Evolutionary conservation across 306 rosid species (phyloP).

Genomic region (Betula pendula): DNA sequence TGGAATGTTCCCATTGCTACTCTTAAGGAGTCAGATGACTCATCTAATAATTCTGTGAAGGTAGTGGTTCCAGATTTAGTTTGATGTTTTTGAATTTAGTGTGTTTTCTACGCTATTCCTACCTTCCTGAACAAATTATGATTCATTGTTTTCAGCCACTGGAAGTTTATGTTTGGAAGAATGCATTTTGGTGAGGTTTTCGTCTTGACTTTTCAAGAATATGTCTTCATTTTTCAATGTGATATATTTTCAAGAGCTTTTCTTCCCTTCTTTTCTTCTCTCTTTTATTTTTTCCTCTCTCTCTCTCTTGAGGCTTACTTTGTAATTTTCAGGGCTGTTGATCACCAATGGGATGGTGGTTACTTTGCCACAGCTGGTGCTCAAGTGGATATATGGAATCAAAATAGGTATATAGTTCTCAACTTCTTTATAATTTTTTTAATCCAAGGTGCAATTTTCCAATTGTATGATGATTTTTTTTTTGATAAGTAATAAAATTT

Average conservation of each 20-base stretch:
- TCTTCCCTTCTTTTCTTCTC: no score
- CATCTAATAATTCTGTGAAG: conserved; percentile 47
- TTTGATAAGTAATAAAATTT: no score
- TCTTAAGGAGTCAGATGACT: conserved; percentile 41
- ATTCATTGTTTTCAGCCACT: conserved; percentile 53
- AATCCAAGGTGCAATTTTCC: not conserved
- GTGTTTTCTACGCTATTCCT: not conserved
- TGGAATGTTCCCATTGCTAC: conserved; percentile 70
- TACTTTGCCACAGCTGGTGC: conserved; percentile 95
- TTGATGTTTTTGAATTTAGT: not conserved
- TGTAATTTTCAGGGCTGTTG: conserved; percentile 66
- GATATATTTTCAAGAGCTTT: not conserved
- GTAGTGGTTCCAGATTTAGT: conserved; percentile 30
- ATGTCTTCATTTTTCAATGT: conserved; percentile 9
- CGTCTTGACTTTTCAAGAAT: conserved; percentile 14
- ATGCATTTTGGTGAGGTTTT: conserved; percentile 76
- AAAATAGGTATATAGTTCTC: conserved; percentile 68
- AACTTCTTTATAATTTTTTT: conserved; percentile 12
- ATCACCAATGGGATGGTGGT: conserved; percentile 87
- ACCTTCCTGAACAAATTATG: conserved; percentile 23
- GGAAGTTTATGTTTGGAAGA: conserved; percentile 67
- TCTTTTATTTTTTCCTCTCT: not conserved
- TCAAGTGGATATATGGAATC: conserved; percentile 88
- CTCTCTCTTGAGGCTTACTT: not conserved
- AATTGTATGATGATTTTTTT: no score